phyloP scores from a whole-genome alignment of 805 yeast genomes.

The Wickerhamomyces silvicola region DNA sequence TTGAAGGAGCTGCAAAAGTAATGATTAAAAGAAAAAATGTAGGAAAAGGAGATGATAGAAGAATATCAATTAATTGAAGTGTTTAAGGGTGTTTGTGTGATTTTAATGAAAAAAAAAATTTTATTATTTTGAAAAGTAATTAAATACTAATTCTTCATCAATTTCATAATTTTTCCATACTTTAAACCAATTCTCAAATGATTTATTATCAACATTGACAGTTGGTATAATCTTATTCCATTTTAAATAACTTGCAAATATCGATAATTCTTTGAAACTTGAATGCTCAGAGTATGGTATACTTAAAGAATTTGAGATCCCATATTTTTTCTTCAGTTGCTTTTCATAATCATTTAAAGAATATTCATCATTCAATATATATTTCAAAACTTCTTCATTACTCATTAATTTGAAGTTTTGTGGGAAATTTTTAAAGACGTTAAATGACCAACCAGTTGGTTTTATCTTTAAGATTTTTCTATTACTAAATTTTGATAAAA shows the following conservation, averaged over 20 bases:
- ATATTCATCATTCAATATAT: neutral
- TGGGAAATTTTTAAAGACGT: constrained; percentile 15
- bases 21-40: constrained; percentile 18
- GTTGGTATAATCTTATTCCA: constrained; percentile 67
- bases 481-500: constrained; percentile 19
- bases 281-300: constrained; percentile 95
- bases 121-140: neutral
- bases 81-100: neutral
- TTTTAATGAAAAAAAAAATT: neutral
- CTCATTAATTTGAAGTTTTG: neutral
- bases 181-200: constrained; percentile 13
- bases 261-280: constrained; percentile 71
- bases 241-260: constrained; percentile 50
- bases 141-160: constrained; percentile 5
- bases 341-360: neutral
- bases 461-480: constrained; percentile 53
- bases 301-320: constrained; percentile 28
- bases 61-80: constrained; percentile 16
- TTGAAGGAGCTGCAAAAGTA: constrained; percentile 21
- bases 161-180: constrained; percentile 12
- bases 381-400: neutral
- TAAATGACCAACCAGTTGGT: constrained; percentile 91
- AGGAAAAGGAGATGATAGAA: constrained; percentile 23
- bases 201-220: constrained; percentile 42
- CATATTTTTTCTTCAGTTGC: neutral